A percentile compares a stretch with the other conserved stretches of the same genome.
Evolutionary conservation across 257 asterid species (phyloP).

Genomic region (Catharanthus roseus): DNA sequence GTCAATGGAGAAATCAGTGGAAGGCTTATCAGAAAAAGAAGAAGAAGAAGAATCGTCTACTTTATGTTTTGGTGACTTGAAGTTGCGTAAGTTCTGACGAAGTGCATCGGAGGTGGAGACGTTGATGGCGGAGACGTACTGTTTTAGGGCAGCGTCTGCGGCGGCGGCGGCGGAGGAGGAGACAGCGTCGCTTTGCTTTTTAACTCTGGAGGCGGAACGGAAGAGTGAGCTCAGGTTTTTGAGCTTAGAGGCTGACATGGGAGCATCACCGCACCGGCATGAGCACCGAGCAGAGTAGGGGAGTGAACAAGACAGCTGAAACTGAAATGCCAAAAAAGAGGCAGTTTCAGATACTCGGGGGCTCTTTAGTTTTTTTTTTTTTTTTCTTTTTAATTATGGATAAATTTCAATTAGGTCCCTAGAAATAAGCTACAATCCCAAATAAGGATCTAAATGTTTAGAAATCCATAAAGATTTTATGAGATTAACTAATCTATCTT

Average conservation of each 20-base stretch:
- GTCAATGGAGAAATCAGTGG: conserved; percentile 27
- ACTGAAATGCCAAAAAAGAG: too few relatives aligned
- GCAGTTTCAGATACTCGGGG: too few relatives aligned
- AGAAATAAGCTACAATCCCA: too few relatives aligned
- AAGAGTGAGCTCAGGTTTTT: conserved; percentile 40
- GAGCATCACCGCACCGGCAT: conserved; percentile 5
- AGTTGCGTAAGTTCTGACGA: conserved; percentile 20
- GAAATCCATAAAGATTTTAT: too few relatives aligned
- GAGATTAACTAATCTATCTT: too few relatives aligned
- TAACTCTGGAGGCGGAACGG: conserved; percentile 37
- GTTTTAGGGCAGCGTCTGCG: conserved; percentile 31
- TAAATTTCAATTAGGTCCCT: too few relatives aligned
- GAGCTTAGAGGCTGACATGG: conserved; percentile 42
- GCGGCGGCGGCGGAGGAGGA: conserved; percentile 22
- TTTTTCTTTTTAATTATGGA: too few relatives aligned
- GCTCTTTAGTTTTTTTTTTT: too few relatives aligned
- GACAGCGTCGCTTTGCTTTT: conserved; percentile 12
- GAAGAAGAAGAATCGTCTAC: conserved; percentile 3
- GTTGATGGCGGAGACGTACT: conserved; percentile 34
- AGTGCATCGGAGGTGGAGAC: conserved; percentile 18
- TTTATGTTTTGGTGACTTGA: conserved; percentile 5
- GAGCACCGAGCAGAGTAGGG: too few relatives aligned
- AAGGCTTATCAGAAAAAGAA: conserved; percentile 15
- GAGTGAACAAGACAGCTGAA: too few relatives aligned
- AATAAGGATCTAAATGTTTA: too few relatives aligned